Evolutionary conservation across 352 stramenopile species (phyloP).

Genomic region (Phytophthora niederhauseri): DNA sequence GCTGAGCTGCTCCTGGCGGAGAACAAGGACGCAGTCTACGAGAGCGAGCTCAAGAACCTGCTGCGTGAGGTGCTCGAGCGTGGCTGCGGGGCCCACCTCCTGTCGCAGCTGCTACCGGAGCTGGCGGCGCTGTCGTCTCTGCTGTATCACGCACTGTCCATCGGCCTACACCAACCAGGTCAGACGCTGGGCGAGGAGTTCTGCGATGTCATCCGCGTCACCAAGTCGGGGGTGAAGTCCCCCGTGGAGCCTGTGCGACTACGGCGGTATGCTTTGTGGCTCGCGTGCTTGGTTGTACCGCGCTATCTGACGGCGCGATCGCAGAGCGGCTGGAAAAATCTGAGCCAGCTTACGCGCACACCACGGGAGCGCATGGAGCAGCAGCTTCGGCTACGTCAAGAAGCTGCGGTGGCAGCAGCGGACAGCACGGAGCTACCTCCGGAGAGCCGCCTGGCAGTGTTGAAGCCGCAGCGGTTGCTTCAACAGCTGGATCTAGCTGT

Average conservation of each 20-base stretch:
- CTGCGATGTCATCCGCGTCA: conserved; percentile 81
- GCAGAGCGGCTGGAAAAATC: conserved; percentile 70
- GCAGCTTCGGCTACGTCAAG: conserved; percentile 60
- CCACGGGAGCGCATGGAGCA: conserved; percentile 83
- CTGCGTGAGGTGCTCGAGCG: conserved; percentile 81
- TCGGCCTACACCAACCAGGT: conserved; percentile 59
- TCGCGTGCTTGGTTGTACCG: conserved; percentile 60
- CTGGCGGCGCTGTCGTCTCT: conserved; percentile 62
- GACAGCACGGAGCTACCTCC: conserved; percentile 1
- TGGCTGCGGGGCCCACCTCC: conserved; percentile 61
- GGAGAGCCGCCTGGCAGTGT: conserved; percentile 9
- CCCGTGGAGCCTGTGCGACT: conserved; percentile 41
- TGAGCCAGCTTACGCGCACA: conserved; percentile 65
- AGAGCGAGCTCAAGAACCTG: conserved; percentile 73
- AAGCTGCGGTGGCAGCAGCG: conserved; percentile 24
- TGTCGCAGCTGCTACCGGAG: conserved; percentile 84
- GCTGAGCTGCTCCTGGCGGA: conserved; percentile 78
- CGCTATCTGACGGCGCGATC: conserved; percentile 70
- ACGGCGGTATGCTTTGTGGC: conserved; percentile 57
- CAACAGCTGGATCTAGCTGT: conserved; percentile 53
- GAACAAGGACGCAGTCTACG: conserved; percentile 78
- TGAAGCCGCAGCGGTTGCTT: conserved; percentile 29
- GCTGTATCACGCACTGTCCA: conserved; percentile 71
- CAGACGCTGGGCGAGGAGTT: conserved; percentile 91
- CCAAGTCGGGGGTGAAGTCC: conserved; percentile 9